These are phyloP conservation scores for Solanum chacoense DNA, from an alignment of 305 asterid genomes.

Conservation along the genomic window DNA sequence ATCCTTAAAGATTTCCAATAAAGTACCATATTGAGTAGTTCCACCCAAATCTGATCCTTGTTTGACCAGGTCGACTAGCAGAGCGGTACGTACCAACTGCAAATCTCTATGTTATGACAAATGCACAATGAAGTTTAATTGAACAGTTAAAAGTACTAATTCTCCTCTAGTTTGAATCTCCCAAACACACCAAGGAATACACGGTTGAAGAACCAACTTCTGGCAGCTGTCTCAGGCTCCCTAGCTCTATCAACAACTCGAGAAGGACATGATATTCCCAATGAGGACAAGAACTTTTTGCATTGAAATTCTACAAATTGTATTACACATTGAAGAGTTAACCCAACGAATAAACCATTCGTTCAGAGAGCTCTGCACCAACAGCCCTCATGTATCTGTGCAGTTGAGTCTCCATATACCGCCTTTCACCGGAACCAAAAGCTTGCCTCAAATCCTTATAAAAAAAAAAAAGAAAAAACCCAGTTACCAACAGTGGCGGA, in stretches of 20 bases:
- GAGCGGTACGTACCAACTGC: not conserved
- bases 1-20: not conserved
- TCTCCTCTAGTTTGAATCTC: not conserved
- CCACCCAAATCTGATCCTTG: not conserved
- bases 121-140: not conserved
- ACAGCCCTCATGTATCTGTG: slow-evolving; percentile 49
- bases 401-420: slow-evolving; percentile 42
- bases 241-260: not conserved
- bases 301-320: not conserved
- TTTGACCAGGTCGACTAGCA: not conserved
- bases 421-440: slow-evolving; percentile 47
- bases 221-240: not conserved
- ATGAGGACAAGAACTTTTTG: not conserved
- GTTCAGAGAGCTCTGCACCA: slow-evolving; percentile 68
- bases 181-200: not conserved
- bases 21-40: not conserved
- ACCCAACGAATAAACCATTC: slow-evolving; percentile 58
- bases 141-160: not conserved
- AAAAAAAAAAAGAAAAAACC: slow-evolving; percentile 2
- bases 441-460: slow-evolving; percentile 63
- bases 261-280: not conserved
- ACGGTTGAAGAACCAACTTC: not conserved
- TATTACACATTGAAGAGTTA: slow-evolving; percentile 16
- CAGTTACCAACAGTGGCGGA: not conserved
- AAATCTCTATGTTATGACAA: not conserved